phyloP scores from a whole-genome alignment of 2,329 filamentous ascomycete genomes.

The Microcyclospora pomicola region DNA sequence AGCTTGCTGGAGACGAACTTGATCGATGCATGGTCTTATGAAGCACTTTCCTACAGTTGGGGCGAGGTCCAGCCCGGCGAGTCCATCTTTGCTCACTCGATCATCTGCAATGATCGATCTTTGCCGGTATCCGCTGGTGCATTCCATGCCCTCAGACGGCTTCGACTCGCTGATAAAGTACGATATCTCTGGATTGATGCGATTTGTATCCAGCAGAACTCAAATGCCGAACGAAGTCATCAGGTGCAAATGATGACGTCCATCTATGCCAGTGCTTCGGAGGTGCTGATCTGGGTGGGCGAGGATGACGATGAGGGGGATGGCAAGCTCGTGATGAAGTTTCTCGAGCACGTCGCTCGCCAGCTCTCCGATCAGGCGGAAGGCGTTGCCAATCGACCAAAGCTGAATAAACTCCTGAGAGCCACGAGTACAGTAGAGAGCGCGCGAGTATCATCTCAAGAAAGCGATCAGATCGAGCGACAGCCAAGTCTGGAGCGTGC shows the following conservation, averaged over 20 bases:
- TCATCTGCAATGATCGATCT: neutral
- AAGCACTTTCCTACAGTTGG: neutral
- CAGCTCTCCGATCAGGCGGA: no score
- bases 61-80: neutral
- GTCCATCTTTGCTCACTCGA: no score
- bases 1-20: no score
- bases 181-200: neutral
- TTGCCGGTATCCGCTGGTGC: neutral
- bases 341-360: no score
- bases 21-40: neutral
- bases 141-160: neutral
- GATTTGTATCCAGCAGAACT: neutral
- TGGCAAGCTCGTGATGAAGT: no score
- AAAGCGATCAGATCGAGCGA: no score
- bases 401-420: no score
- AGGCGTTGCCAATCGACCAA: no score
- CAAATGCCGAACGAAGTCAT: neutral
- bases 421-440: no score
- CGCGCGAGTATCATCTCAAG: no score
- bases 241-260: neutral
- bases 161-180: neutral
- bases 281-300: neutral
- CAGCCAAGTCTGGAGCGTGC: no score
- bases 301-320: no score
- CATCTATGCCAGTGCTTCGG: neutral